Evolutionary conservation across 2,329 filamentous ascomycete species (phyloP).

Genomic region (Curvularia lunata): DNA sequence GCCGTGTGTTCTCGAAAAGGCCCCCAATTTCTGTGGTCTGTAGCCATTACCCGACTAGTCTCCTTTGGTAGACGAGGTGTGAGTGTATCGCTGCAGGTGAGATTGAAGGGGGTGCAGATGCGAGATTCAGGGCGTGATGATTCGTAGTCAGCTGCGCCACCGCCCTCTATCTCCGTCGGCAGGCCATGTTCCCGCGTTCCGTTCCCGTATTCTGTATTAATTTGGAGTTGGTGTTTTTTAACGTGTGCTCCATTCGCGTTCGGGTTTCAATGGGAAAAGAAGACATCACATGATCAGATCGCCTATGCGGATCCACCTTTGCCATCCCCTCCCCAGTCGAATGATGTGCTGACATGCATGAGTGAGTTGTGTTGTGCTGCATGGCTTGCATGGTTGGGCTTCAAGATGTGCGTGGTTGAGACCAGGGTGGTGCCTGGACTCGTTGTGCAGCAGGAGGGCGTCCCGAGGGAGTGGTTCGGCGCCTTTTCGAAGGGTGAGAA

Average conservation of each 20-base stretch:
- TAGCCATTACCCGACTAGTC: not conserved
- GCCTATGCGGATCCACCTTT: conserved; percentile 1
- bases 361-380: conserved; percentile 13
- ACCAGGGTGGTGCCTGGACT: conserved; percentile 5
- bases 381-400: conserved; percentile 20
- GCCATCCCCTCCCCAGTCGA: not conserved
- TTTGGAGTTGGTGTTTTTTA: not conserved
- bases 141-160: not conserved
- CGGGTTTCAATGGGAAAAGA: not conserved
- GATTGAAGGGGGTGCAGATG: not conserved
- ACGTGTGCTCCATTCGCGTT: too few relatives aligned
- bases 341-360: conserved; percentile 13
- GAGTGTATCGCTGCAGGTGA: not conserved
- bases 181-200: not conserved
- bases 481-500: not conserved
- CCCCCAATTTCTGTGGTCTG: not conserved
- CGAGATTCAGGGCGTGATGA: not conserved
- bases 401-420: not conserved
- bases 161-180: not conserved
- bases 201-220: not conserved
- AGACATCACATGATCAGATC: conserved; percentile 7
- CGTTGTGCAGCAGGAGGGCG: not conserved
- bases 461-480: conserved; percentile 9
- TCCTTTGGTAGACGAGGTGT: not conserved
- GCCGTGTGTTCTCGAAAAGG: not conserved